These are phyloP conservation scores for Xylariales sp. DNA, from an alignment of 2,329 filamentous ascomycete genomes.

Conservation along the genomic window DNA sequence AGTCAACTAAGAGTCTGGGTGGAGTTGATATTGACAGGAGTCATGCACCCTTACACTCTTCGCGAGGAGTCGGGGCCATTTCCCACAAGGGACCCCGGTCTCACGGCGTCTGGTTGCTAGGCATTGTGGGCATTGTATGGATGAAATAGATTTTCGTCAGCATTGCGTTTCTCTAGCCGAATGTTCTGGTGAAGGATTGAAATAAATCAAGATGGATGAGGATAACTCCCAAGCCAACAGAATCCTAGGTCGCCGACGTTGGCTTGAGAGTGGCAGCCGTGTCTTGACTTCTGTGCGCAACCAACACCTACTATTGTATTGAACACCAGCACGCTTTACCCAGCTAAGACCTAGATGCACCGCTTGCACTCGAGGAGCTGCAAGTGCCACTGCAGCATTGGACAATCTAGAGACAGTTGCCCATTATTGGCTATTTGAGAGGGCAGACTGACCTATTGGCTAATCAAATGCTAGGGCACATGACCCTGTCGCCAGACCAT, in stretches of 20 bases:
- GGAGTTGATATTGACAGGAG: conserved; percentile 5
- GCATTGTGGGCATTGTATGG: too few relatives aligned
- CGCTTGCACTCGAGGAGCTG: conserved; percentile 5
- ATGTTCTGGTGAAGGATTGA: not conserved
- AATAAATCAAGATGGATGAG: too few relatives aligned
- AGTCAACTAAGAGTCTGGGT: conserved; percentile 3
- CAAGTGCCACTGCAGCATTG: conserved; percentile 9
- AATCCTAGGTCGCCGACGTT: not conserved
- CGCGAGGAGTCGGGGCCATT: conserved; percentile 2
- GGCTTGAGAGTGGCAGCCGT: not conserved
- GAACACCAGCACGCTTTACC: conserved; percentile 6
- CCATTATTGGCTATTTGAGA: conserved; percentile 7
- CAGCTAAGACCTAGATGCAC: conserved; percentile 5
- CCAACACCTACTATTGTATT: conserved; percentile 2
- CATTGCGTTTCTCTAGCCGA: not conserved
- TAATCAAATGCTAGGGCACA: conserved; percentile 5
- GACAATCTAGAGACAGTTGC: conserved; percentile 1
- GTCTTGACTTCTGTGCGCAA: too few relatives aligned
- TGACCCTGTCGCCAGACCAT: conserved; percentile 6
- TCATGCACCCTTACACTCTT: conserved; percentile 4
- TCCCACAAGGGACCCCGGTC: not conserved
- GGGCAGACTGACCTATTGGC: conserved; percentile 9
- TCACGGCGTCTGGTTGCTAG: conserved; percentile 7
- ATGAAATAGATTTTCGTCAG: not conserved
- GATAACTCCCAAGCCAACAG: not conserved